Percentiles rank a stretch among this genome's conserved stretches.
Conservation (phyloP, 2,329 filamentous ascomycete genomes). For the Aspergillaceae sp. region DNA sequence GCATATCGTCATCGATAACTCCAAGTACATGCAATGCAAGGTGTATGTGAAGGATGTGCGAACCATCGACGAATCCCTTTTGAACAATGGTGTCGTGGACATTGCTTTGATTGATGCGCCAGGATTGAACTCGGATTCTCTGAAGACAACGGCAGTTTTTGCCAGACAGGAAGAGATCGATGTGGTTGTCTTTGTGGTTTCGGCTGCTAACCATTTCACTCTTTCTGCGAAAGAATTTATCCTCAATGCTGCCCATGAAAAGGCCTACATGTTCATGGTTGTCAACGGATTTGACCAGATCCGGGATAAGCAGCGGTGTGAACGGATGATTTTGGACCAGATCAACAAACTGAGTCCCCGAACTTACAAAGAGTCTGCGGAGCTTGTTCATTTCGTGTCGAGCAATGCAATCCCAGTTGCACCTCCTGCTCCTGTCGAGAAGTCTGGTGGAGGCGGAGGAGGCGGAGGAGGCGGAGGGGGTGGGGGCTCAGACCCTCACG, state of each 20-base stretch:
- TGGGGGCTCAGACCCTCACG: conserved; percentile 42
- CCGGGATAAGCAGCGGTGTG: conserved; percentile 78
- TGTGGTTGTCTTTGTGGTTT: conserved; percentile 96
- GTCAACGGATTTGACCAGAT: conserved; percentile 97
- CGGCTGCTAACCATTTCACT: conserved; percentile 95
- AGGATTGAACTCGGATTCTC: conserved; percentile 87
- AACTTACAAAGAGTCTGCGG: conserved; percentile 83
- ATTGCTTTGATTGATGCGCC: conserved; percentile 96
- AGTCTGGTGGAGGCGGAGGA: conserved; percentile 41
- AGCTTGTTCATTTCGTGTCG: conserved; percentile 95
- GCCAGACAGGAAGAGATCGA: conserved; percentile 97
- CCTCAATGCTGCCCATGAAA: conserved; percentile 87
- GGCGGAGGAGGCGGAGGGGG: conserved; percentile 46
- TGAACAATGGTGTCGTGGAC: conserved; percentile 96
- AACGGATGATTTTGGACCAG: conserved; percentile 89
- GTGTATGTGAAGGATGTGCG: conserved; percentile 89
- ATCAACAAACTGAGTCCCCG: conserved; percentile 78
- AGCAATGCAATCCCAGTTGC: conserved; percentile 84
- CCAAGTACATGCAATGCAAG: conserved; percentile 88
- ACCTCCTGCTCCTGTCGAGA: conserved; percentile 46
- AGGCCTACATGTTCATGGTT: conserved; percentile 98
- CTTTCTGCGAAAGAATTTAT: conserved; percentile 98
- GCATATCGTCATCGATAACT: conserved; percentile 80
- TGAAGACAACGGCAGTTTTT: conserved; percentile 95
- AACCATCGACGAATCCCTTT: conserved; percentile 79